These are phyloP conservation scores for Candida quercuum DNA, from an alignment of 805 yeast genomes.

Conservation along the genomic window DNA sequence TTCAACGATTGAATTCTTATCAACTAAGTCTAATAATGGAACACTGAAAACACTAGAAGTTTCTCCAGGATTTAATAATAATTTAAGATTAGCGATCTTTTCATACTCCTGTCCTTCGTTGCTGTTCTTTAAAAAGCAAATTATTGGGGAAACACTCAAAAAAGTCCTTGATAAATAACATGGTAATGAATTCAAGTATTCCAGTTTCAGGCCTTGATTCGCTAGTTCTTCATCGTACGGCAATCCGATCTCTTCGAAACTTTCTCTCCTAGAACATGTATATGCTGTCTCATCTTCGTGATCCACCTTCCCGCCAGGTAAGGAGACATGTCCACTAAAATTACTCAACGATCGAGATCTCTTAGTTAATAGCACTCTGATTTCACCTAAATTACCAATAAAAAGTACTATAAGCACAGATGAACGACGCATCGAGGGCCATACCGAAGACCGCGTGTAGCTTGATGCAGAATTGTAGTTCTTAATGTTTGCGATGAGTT, in stretches of 20 bases:
- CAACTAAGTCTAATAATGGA: slow-evolving; percentile 56
- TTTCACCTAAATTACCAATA: slow-evolving; percentile 65
- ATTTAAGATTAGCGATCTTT: slow-evolving; percentile 27
- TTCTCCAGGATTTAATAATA: slow-evolving; percentile 71
- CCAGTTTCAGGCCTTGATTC: slow-evolving; percentile 49
- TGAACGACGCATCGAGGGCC: slow-evolving; percentile 76
- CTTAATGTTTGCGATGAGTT: slow-evolving; percentile 16
- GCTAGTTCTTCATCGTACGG: slow-evolving; percentile 40
- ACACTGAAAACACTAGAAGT: slow-evolving; percentile 65
- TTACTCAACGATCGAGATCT: slow-evolving; percentile 62
- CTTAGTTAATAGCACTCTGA: slow-evolving; percentile 74
- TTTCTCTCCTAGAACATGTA: slow-evolving; percentile 75
- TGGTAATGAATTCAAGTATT: slow-evolving; percentile 61
- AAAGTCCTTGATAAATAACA: slow-evolving; percentile 78
- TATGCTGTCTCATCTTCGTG: slow-evolving; percentile 56
- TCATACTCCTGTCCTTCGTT: slow-evolving; percentile 17
- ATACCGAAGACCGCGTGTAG: slow-evolving; percentile 37
- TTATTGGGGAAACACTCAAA: slow-evolving; percentile 77
- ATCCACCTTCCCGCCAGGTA: slow-evolving; percentile 95
- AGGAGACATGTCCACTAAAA: slow-evolving; percentile 86
- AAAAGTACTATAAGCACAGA: slow-evolving; percentile 75
- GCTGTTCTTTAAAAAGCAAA: slow-evolving; percentile 48
- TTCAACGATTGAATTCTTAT: slow-evolving; percentile 24
- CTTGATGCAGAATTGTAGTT: slow-evolving; percentile 10
- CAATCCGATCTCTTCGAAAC: slow-evolving; percentile 83